phyloP scores from a whole-genome alignment of 1,139 yeast genomes.

The Wickerhamiella pararugosa region DNA sequence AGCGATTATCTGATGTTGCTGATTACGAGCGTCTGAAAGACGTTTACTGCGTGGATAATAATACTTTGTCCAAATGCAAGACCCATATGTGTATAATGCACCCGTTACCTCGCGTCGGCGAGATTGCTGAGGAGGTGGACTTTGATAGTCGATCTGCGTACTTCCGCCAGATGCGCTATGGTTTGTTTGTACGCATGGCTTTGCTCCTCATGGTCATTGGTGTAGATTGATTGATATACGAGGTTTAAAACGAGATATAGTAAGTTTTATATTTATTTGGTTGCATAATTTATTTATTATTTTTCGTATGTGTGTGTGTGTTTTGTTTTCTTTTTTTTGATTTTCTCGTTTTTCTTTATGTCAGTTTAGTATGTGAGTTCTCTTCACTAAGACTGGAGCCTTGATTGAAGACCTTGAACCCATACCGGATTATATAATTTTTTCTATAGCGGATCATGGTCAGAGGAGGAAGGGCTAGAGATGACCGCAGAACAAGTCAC shows the following conservation, averaged over 20 bases:
- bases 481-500: too few relatives aligned
- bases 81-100: slow-evolving; percentile 99
- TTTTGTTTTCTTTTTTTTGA: slow-evolving; percentile 6
- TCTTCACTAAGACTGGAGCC: too few relatives aligned
- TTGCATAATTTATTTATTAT: slow-evolving; percentile 9
- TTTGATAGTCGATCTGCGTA: slow-evolving; percentile 98
- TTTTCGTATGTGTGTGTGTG: slow-evolving; percentile 7
- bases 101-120: slow-evolving; percentile 94
- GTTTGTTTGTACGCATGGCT: slow-evolving; percentile 97
- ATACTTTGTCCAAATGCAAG: slow-evolving; percentile 80
- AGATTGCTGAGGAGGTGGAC: slow-evolving; percentile 95
- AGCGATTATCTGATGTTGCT: slow-evolving; percentile 63
- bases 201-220: slow-evolving; percentile 96
- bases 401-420: too few relatives aligned
- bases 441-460: too few relatives aligned
- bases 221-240: slow-evolving; percentile 15
- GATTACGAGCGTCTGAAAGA: slow-evolving; percentile 86
- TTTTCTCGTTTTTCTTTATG: neutral
- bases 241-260: neutral
- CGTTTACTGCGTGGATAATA: slow-evolving; percentile 83
- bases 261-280: slow-evolving; percentile 8
- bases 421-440: too few relatives aligned
- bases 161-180: slow-evolving; percentile 98
- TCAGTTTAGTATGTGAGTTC: too few relatives aligned
- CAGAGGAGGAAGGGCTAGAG: too few relatives aligned